phyloP scores from a whole-genome alignment of 345 rosid genomes.

The Zanthoxylum bungeanum region DNA sequence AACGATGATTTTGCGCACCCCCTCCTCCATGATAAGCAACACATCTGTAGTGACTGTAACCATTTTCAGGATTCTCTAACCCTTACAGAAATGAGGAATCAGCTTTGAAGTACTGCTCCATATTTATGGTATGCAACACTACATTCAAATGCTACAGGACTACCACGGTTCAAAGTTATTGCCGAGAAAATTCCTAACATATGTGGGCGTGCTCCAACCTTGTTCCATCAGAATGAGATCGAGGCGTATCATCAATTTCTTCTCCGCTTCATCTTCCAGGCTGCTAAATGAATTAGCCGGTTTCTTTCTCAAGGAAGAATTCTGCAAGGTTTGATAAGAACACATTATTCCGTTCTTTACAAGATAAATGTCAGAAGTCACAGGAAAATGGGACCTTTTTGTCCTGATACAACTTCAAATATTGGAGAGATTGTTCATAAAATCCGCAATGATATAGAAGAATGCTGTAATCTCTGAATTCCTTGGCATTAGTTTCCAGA shows the following conservation, averaged over 20 bases:
- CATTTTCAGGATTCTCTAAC: not conserved
- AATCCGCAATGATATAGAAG: constrained; percentile 70
- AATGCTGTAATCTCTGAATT: constrained; percentile 61
- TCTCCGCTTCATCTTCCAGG: constrained; percentile 51
- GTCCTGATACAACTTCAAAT: constrained; percentile 40
- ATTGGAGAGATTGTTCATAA: constrained; percentile 45
- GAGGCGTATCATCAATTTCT: constrained; percentile 52
- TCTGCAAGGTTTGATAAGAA: constrained; percentile 20
- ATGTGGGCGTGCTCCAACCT: constrained; percentile 50
- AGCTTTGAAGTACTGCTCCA: not conserved
- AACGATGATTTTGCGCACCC: too few relatives aligned
- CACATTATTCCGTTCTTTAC: not conserved
- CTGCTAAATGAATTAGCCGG: constrained; percentile 24
- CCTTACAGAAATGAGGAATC: not conserved
- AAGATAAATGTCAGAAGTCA: not conserved
- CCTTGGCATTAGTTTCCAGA: constrained; percentile 43
- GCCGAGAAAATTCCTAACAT: constrained; percentile 46
- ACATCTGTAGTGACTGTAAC: too few relatives aligned
- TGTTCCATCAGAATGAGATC: constrained; percentile 55
- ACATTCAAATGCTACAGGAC: not conserved
- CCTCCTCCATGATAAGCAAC: too few relatives aligned
- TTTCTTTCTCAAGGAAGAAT: constrained; percentile 18
- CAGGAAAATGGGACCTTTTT: constrained; percentile 30
- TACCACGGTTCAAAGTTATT: constrained; percentile 65
- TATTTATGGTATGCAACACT: not conserved